Base-by-base conservation (phyloP, 2,329 filamentous ascomycete genomes). In the Diplodia sapinea region DNA sequence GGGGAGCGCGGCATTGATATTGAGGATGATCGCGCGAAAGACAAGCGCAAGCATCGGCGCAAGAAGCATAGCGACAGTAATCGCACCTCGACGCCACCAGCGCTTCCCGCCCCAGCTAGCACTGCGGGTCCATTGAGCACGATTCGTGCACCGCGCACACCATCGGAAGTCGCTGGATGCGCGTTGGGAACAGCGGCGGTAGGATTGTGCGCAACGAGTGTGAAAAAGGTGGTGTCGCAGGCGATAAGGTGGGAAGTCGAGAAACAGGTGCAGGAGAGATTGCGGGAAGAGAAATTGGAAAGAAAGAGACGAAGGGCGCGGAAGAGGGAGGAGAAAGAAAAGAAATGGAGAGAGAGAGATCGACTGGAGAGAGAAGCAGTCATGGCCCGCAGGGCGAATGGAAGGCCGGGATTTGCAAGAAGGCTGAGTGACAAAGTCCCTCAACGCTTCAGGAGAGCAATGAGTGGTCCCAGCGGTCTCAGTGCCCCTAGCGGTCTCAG, bases 231-330 rank as follows among this genome's bases (percentile, higher is more conserved):
- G n/a, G 57, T 62, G 9, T 23, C 23, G 9, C 36, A 62, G 15
- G 57, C 36, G 23, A 50, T 62, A 17, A 62, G 49, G 29, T 49
- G 40, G 57, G 57, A 62, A 29, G 57, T 62, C 17, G 57, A 62
- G 26, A 62, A 50, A 29, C 40, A 50, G 40, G 57, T 62, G 26
- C 36, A 62, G 29, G 57, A 62, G 15, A 49, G 57, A 26, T 23
- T 62, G 40, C 23, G 17, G 26, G 57, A 62, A 43, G 57, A 62
- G 57, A 31, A 17, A 17, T 36, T 62, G 40, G 57, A 62, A 29
- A 62, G 57, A 11, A 31, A 29, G 8, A 33, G 57, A 29, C 26
- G 43, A 29, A 49, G 43, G 43, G 57, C 26, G 29, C 50, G 40
- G 40, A 62, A 50, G 57, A 62, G 40, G 57, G 57, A 62, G 40